phyloP scores from a whole-genome alignment of 2,329 filamentous ascomycete species.

The Magnaporthiopsis rhizophila region DNA sequence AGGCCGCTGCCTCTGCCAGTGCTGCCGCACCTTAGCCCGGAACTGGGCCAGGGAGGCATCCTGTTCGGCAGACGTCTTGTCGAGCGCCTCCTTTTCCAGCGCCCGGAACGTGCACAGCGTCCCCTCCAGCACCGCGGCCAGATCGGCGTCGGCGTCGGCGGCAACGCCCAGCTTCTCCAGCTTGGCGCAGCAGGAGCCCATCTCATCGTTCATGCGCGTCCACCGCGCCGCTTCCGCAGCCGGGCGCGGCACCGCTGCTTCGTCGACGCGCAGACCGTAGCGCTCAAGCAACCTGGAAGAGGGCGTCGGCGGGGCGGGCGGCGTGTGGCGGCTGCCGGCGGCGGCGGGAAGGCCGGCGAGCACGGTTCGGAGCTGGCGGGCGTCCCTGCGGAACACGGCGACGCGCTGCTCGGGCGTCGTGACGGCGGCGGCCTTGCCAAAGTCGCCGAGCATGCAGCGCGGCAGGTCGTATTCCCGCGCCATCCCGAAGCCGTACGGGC shows the following conservation, averaged over 20 bases:
- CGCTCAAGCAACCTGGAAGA: too few species aligned
- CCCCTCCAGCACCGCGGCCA: neutral
- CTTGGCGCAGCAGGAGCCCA: too few species aligned
- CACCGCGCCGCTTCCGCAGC: too few species aligned
- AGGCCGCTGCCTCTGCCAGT: neutral
- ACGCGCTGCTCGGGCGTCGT: neutral
- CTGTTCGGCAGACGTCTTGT: neutral
- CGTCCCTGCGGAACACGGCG: neutral
- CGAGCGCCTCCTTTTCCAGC: neutral
- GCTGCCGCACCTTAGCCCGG: neutral
- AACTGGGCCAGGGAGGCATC: neutral
- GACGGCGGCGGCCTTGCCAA: neutral
- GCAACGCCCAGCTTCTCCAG: too few species aligned
- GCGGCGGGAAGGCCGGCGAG: neutral
- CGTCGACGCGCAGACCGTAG: too few species aligned
- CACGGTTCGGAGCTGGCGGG: neutral
- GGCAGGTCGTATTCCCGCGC: neutral
- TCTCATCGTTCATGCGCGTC: too few species aligned
- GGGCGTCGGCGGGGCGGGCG: too few species aligned
- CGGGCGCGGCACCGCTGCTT: too few species aligned
- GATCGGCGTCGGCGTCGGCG: too few species aligned
- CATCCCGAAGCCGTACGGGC: neutral
- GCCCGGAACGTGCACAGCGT: neutral
- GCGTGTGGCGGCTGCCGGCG: too few species aligned
- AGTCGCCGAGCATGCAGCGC: neutral